A percentile compares a stretch with the other conserved stretches of the same genome.
phyloP scores from a whole-genome alignment of 257 asterid species.

The Ilex aquifolium region DNA sequence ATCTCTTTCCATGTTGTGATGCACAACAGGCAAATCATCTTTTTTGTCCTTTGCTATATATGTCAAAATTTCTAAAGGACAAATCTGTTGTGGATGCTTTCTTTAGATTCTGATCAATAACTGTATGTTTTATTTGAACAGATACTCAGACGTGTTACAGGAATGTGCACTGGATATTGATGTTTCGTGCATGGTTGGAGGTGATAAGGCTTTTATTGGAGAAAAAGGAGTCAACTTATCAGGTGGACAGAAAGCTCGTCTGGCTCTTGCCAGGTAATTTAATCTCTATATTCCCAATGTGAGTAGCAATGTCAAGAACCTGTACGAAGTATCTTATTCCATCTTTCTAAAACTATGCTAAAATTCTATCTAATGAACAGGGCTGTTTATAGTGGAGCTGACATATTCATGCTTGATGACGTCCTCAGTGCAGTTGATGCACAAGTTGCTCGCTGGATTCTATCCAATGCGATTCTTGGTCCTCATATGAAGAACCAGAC shows the following conservation, averaged over 20 bases:
- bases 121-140: slow-evolving; percentile 18
- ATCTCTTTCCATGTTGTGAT: not conserved
- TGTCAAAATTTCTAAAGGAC: no score
- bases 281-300: slow-evolving; percentile 7
- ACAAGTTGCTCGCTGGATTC: slow-evolving; percentile 78
- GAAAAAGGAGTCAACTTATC: slow-evolving; percentile 89
- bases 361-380: slow-evolving; percentile 34
- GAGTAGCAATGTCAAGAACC: not conserved
- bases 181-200: slow-evolving; percentile 80
- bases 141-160: slow-evolving; percentile 62
- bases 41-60: no score
- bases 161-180: slow-evolving; percentile 72
- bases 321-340: slow-evolving; percentile 7
- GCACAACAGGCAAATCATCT: no score
- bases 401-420: slow-evolving; percentile 78
- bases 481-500: slow-evolving; percentile 71
- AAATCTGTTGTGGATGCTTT: no score
- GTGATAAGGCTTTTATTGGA: slow-evolving; percentile 82
- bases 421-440: slow-evolving; percentile 97
- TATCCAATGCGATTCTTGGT: slow-evolving; percentile 68
- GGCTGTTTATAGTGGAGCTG: slow-evolving; percentile 71
- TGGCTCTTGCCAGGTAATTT: slow-evolving; percentile 83
- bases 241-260: slow-evolving; percentile 92
- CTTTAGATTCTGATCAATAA: no score
- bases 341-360: slow-evolving; percentile 12